A percentile compares a stretch with the other conserved stretches of the same genome.
These are phyloP conservation scores for Gyromitra esculenta DNA, from an alignment of 2,329 filamentous ascomycete species.

Conservation along the genomic window DNA sequence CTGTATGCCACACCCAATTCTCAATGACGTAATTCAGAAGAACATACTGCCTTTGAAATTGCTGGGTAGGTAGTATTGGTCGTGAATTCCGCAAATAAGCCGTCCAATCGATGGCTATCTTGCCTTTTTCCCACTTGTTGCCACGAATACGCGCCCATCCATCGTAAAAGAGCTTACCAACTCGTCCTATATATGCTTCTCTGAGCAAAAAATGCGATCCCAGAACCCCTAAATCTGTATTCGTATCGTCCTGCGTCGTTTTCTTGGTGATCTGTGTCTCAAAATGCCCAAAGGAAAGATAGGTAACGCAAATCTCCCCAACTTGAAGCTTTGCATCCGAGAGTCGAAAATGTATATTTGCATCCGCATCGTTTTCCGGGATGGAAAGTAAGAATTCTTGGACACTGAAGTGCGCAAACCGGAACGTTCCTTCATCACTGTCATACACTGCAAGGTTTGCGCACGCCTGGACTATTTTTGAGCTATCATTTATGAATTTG, in stretches of 20 bases:
- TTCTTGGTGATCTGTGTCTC: conserved; percentile 4
- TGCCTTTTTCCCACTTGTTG: too few species aligned
- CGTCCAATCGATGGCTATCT: conserved; percentile 1
- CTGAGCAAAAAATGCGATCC: background rate
- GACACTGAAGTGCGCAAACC: conserved; percentile 43
- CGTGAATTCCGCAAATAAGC: conserved; percentile 8
- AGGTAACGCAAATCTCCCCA: conserved; percentile 43
- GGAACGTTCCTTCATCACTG: background rate
- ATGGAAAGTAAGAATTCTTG: conserved; percentile 27
- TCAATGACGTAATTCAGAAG: conserved; percentile 27
- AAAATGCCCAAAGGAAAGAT: conserved; percentile 21
- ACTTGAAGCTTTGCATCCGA: conserved; percentile 7
- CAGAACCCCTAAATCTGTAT: background rate
- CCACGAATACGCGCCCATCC: too few species aligned
- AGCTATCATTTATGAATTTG: conserved; percentile 6
- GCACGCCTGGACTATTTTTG: conserved; percentile 22
- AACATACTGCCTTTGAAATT: conserved; percentile 4
- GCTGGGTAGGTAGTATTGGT: background rate
- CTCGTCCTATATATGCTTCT: background rate
- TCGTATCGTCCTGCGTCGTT: background rate
- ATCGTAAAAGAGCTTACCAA: too few species aligned
- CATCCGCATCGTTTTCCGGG: too few species aligned
- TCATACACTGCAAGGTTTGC: conserved; percentile 24
- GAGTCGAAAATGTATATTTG: conserved; percentile 14
- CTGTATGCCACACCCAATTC: conserved; percentile 29